A percentile compares a stretch with the other conserved stretches of the same genome.
Conservation (phyloP, 169 alveolate species). For the Eimeria tenella region DNA sequence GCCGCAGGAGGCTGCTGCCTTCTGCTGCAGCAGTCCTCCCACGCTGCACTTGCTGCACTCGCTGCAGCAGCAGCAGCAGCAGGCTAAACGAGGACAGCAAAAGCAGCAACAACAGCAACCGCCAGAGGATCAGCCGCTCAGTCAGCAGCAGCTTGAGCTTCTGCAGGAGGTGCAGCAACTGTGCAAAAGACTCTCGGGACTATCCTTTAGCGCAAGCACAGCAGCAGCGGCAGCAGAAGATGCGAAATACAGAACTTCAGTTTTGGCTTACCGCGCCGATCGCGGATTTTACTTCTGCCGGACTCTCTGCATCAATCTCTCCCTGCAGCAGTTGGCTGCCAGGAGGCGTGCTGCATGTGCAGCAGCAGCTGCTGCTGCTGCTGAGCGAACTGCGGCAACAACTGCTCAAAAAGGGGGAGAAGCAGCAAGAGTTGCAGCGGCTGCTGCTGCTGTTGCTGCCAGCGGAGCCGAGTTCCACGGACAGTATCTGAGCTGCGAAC, state of each 20-base stretch:
- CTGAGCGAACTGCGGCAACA: background rate
- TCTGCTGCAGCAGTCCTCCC: background rate
- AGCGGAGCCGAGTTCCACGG: background rate
- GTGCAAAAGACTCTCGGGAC: background rate
- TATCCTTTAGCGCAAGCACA: background rate
- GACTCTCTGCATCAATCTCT: background rate
- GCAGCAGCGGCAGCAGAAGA: background rate
- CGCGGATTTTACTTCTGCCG: background rate
- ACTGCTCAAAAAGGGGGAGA: background rate
- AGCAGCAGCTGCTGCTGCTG: background rate
- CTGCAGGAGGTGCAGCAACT: background rate
- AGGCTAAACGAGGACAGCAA: background rate
- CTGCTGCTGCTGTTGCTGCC: background rate
- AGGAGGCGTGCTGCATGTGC: background rate
- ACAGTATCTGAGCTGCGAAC: conserved; percentile 22
- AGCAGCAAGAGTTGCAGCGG: background rate
- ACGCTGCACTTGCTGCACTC: background rate
- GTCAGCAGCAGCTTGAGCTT: too few relatives aligned
- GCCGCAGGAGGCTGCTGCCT: background rate
- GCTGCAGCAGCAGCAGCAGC: background rate
- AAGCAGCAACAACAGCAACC: background rate
- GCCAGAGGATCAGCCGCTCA: too few relatives aligned
- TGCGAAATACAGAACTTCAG: background rate
- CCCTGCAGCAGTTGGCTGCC: conserved; percentile 1
- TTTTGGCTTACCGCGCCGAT: background rate